These are phyloP conservation scores for Tulasnella sp. DNA, from an alignment of 768 basidiomycete species.

Conservation along the genomic window DNA sequence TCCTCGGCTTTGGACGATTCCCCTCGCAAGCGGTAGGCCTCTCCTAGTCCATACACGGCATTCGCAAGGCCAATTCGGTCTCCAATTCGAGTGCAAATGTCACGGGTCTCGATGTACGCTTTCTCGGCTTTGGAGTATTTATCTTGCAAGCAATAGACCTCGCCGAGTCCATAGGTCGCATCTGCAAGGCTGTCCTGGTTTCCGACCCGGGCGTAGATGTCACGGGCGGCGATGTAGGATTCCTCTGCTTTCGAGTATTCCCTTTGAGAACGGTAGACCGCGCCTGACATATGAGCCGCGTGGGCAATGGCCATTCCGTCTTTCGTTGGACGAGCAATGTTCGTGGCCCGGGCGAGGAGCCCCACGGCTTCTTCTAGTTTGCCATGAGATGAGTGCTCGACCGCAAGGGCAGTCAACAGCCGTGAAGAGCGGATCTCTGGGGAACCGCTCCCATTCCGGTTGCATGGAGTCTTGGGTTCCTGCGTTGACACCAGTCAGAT, in stretches of 20 bases:
- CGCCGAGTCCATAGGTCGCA: too few species aligned
- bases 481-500: background rate
- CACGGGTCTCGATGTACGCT: background rate
- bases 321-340: background rate
- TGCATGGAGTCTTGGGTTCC: background rate
- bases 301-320: background rate
- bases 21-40: background rate
- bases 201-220: too few species aligned
- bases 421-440: background rate
- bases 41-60: background rate
- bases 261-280: background rate
- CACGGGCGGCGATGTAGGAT: too few species aligned
- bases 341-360: background rate
- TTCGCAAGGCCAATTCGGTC: background rate
- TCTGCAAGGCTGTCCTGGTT: too few species aligned
- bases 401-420: background rate
- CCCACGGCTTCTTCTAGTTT: background rate
- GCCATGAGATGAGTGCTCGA: background rate
- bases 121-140: background rate
- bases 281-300: background rate
- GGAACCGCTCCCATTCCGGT: background rate
- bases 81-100: background rate
- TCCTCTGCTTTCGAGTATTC: too few species aligned
- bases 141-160: background rate
- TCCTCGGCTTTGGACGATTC: background rate